Conservation (phyloP, 2,329 filamentous ascomycete genomes). For the Cercospora sp. region DNA sequence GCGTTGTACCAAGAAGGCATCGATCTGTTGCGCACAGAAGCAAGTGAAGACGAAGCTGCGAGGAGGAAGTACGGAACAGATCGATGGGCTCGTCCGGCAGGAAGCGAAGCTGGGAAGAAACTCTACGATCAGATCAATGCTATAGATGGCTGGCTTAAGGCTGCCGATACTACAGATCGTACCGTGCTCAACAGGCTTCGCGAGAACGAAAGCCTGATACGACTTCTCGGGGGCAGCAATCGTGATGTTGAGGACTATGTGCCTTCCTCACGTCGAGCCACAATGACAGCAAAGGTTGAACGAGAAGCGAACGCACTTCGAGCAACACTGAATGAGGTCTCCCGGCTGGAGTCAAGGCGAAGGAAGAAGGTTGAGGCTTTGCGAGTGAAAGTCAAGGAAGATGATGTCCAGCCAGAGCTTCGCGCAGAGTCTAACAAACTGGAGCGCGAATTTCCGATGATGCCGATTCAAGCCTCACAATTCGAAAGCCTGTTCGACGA, state of each 20-base stretch:
- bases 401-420: constrained; percentile 84
- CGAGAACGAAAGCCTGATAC: constrained; percentile 71
- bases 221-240: constrained; percentile 75
- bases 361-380: constrained; percentile 77
- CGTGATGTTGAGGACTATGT: constrained; percentile 84
- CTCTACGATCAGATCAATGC: constrained; percentile 74
- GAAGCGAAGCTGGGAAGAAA: constrained; percentile 67
- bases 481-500: constrained; percentile 90
- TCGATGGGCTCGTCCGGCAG: constrained; percentile 73
- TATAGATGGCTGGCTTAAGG: constrained; percentile 83
- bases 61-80: constrained; percentile 81
- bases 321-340: constrained; percentile 79
- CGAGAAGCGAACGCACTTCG: constrained; percentile 75
- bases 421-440: constrained; percentile 79
- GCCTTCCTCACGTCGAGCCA: constrained; percentile 76
- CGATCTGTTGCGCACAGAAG: constrained; percentile 73
- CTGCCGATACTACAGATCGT: constrained; percentile 65
- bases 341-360: constrained; percentile 76
- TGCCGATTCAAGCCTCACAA: constrained; percentile 79
- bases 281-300: constrained; percentile 78
- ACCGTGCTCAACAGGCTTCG: constrained; percentile 76
- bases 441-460: constrained; percentile 82
- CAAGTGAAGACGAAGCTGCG: constrained; percentile 76
- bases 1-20: constrained; percentile 81
- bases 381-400: constrained; percentile 74